Base-by-base conservation (phyloP, 2,329 filamentous ascomycete species). In the Nigrograna mackinnonii region DNA sequence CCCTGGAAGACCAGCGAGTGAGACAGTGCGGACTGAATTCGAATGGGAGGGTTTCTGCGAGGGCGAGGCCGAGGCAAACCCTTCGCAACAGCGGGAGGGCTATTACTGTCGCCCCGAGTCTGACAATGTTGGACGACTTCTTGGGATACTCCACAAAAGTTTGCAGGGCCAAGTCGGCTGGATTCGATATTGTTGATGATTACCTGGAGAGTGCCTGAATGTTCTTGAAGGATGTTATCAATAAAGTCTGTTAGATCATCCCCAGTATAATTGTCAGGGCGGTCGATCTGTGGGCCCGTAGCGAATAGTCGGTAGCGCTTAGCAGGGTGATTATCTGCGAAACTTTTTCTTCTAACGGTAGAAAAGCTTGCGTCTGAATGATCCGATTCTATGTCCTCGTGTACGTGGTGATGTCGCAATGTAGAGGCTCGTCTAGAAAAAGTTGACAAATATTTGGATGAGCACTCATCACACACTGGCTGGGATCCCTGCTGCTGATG, bases 221-320 rank as follows among this genome's bases (percentile, higher is more conserved):
- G 70, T 45, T 73, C 71, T 22, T 67, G 52, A 13, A 74, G 64
- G 18, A 73, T 68, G 5, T 58, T 57, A 39, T 74, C 69, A 26
- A 74, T 67, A 35, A 67, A 57, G 6, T 62, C 45, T 6, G 63
- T 64, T 5, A 73, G 51, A 32, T 28, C 24, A n/a, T n/a, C n/a
- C n/a, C n/a, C n/a, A n/a, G n/a, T n/a, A n/a, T n/a, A n/a, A n/a
- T n/a, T n/a, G n/a, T n/a, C n/a, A n/a, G n/a, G n/a, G n/a, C n/a
- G n/a, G n/a, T n/a, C n/a, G n/a, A n/a, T n/a, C n/a, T n/a, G n/a
- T n/a, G n/a, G n/a, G n/a, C n/a, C n/a, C n/a, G n/a, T n/a, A n/a
- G n/a, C n/a, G n/a, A n/a, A n/a, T n/a, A n/a, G n/a, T n/a, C n/a
- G n/a, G n/a, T n/a, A n/a, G n/a, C n/a, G n/a, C n/a, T n/a, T n/a